phyloP scores from a whole-genome alignment of 768 basidiomycete genomes.

The Pleurotus ostreatus region DNA sequence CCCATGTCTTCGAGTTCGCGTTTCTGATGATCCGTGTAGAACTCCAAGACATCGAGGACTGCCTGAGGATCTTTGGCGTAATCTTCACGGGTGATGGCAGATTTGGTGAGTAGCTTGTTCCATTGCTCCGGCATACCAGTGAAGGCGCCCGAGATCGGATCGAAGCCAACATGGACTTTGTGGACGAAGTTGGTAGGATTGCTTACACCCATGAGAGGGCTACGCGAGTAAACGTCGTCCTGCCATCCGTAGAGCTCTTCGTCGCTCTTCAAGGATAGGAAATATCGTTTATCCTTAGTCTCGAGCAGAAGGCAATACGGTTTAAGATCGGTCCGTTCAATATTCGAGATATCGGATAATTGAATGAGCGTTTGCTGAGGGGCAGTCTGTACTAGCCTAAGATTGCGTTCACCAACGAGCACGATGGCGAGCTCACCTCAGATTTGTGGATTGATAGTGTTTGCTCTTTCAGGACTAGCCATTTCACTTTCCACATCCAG shows the following conservation, averaged over 20 bases:
- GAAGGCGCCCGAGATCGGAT: conserved; percentile 90
- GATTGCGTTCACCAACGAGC: neutral
- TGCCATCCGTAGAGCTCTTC: conserved; percentile 99
- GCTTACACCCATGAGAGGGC: conserved; percentile 89
- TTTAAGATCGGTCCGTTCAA: conserved; percentile 91
- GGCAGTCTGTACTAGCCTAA: conserved; percentile 33
- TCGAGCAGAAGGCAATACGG: conserved; percentile 91
- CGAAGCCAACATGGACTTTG: conserved; percentile 97
- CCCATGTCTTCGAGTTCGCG: conserved; percentile 74
- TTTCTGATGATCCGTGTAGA: conserved; percentile 97
- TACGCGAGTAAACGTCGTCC: conserved; percentile 91
- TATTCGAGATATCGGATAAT: conserved; percentile 76
- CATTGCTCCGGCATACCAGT: conserved; percentile 98
- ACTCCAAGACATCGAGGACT: conserved; percentile 95
- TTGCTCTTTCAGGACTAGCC: conserved; percentile 81
- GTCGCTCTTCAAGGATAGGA: conserved; percentile 83
- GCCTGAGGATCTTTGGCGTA: conserved; percentile 97
- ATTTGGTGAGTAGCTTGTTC: conserved; percentile 94
- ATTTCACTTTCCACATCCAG: conserved; percentile 90
- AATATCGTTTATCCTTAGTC: conserved; percentile 78
- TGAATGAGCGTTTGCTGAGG: conserved; percentile 57
- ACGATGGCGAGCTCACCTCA: conserved; percentile 58
- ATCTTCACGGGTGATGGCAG: conserved; percentile 96
- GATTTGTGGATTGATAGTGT: conserved; percentile 83
- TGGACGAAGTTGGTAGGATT: conserved; percentile 98